These are phyloP conservation scores for Phaseolus coccineus DNA, from an alignment of 331 rosid species.

Conservation along the genomic window DNA sequence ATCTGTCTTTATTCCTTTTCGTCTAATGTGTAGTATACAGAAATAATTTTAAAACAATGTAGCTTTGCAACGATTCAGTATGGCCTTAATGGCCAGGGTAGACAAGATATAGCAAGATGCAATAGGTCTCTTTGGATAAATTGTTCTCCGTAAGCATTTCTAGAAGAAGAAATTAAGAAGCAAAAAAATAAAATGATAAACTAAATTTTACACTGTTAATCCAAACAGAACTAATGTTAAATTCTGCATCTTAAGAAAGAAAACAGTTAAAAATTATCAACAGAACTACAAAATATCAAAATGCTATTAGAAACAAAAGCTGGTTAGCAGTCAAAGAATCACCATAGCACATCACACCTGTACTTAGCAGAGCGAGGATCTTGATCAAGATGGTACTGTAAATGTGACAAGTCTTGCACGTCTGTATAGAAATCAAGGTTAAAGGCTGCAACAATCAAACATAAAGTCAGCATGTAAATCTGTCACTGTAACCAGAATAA, in stretches of 20 bases:
- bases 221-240: background rate
- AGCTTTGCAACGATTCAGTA: background rate
- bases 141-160: too few species aligned
- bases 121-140: too few species aligned
- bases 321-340: slow-evolving; percentile 30
- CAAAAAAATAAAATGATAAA: too few species aligned
- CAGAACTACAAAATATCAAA: background rate
- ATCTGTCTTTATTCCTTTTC: background rate
- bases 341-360: slow-evolving; percentile 62
- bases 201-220: too few species aligned
- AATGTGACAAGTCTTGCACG: slow-evolving; percentile 86
- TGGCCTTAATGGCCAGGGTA: slow-evolving; percentile 10
- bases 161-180: too few species aligned
- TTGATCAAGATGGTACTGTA: slow-evolving; percentile 77
- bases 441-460: slow-evolving; percentile 66
- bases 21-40: slow-evolving; percentile 10
- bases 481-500: slow-evolving; percentile 28
- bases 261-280: slow-evolving; percentile 18
- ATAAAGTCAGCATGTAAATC: slow-evolving; percentile 41
- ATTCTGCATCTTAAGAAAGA: slow-evolving; percentile 30
- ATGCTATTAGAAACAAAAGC: slow-evolving; percentile 29
- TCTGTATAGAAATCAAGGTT: slow-evolving; percentile 95
- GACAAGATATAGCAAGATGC: slow-evolving; percentile 25
- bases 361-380: slow-evolving; percentile 87
- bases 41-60: slow-evolving; percentile 8